Percentiles rank a stretch among this genome's conserved stretches.
phyloP scores from a whole-genome alignment of 352 stramenopile genomes.

The Phytopythium cucurbitacearum region DNA sequence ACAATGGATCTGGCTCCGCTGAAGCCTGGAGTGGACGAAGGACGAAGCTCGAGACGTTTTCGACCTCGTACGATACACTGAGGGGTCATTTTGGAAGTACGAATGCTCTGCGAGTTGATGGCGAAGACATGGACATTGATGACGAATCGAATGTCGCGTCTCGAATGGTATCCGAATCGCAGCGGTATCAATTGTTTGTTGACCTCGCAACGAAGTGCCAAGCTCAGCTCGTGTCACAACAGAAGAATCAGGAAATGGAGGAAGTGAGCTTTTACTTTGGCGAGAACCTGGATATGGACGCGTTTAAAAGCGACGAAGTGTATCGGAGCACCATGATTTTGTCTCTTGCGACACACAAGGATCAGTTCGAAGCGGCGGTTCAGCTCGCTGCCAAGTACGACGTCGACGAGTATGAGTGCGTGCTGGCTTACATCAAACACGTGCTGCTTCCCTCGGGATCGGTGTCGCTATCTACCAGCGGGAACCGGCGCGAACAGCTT shows the following conservation, averaged over 20 bases:
- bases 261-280: conserved; percentile 62
- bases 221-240: conserved; percentile 38
- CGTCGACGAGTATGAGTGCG: conserved; percentile 56
- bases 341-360: conserved; percentile 43
- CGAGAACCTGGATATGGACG: conserved; percentile 47
- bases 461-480: background rate
- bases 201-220: conserved; percentile 45
- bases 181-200: conserved; percentile 18
- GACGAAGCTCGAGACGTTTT: conserved; percentile 18
- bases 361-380: conserved; percentile 35
- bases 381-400: conserved; percentile 69
- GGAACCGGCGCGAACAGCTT: conserved; percentile 50
- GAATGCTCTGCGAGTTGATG: conserved; percentile 1
- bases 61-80: conserved; percentile 20
- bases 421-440: conserved; percentile 59
- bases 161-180: conserved; percentile 6
- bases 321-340: conserved; percentile 52
- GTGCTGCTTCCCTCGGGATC: conserved; percentile 16
- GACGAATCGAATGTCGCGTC: background rate
- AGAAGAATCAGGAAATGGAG: conserved; percentile 56
- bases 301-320: conserved; percentile 37
- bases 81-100: conserved; percentile 3
- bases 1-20: background rate
- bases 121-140: background rate
- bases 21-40: conserved; percentile 9